Percentiles rank a stretch among this genome's conserved stretches.
Evolutionary conservation across 192 early-diverging fungal genomes (phyloP).

Genomic region (Haplosporangium gracile): DNA sequence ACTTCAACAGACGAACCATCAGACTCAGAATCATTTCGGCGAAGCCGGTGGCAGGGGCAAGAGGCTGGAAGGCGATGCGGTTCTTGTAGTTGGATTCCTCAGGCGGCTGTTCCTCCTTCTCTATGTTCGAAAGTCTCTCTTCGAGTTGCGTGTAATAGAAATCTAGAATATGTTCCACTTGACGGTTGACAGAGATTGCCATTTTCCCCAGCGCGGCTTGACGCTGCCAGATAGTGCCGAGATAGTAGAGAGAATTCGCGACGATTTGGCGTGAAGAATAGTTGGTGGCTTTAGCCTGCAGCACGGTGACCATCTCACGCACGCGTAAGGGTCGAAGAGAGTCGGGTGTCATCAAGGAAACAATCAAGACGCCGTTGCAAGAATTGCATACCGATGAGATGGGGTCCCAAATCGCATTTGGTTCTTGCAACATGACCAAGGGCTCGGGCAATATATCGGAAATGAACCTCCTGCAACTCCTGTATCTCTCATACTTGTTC

Average conservation of each 20-base stretch:
- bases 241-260: constrained; percentile 29
- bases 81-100: neutral
- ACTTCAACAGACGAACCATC: constrained; percentile 23
- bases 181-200: neutral
- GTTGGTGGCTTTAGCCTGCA: constrained; percentile 33
- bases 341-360: constrained; percentile 36
- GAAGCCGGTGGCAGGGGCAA: neutral
- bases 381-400: constrained; percentile 32
- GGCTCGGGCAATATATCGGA: constrained; percentile 13
- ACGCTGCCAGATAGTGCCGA: constrained; percentile 31
- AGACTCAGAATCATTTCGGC: constrained; percentile 17
- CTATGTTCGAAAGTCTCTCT: neutral
- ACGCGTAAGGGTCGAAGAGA: constrained; percentile 25
- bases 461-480: constrained; percentile 28
- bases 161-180: constrained; percentile 24
- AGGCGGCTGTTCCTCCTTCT: constrained; percentile 1
- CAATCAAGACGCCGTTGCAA: constrained; percentile 29
- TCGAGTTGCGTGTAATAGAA: constrained; percentile 21
- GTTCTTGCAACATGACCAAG: neutral
- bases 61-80: neutral
- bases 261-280: constrained; percentile 21
- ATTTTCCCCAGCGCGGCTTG: neutral
- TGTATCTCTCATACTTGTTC: constrained; percentile 11
- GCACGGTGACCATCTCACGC: constrained; percentile 29
- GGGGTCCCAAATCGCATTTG: neutral